A percentile compares a stretch with the other conserved stretches of the same genome.
Conservation (phyloP, 805 yeast genomes). For the Wickerhamomyces subpelliculosus region DNA sequence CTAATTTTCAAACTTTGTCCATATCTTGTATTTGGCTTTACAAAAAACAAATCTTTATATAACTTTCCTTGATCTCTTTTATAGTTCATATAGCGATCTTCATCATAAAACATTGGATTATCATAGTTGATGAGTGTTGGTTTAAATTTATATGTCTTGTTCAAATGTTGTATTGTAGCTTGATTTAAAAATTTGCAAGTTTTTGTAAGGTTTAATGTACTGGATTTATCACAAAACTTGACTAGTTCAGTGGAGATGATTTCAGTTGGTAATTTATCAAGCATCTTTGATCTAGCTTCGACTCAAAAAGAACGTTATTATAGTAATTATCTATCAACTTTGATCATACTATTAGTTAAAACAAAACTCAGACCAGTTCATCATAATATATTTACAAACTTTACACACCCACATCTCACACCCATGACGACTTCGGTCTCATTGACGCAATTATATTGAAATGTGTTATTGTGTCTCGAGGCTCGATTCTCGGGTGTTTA, state of each 20-base stretch:
- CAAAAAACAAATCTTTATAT: neutral
- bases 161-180: conserved; percentile 12
- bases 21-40: neutral
- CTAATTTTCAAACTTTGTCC: neutral
- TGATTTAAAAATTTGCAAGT: conserved; percentile 13
- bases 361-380: neutral
- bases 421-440: too few species aligned
- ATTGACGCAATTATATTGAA: neutral
- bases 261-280: conserved; percentile 18
- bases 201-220: conserved; percentile 14
- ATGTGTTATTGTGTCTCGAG: neutral
- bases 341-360: too few species aligned
- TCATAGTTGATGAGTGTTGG: conserved; percentile 13
- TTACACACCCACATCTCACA: too few species aligned
- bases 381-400: too few species aligned
- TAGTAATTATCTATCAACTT: too few species aligned
- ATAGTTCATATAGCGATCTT: neutral
- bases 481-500: neutral
- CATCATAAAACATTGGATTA: conserved; percentile 14
- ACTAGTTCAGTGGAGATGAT: conserved; percentile 12
- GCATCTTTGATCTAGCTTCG: conserved; percentile 6
- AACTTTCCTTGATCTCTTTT: neutral
- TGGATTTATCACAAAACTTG: conserved; percentile 10
- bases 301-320: neutral
- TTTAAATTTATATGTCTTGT: conserved; percentile 4